Conservation (phyloP, 306 rosid species). For the Cucumis sativus region Cucumber_9930_V3 NC_026661.2:2910001-2910500, state of each 20-base stretch:
- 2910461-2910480: slow-evolving; percentile 70
- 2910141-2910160: slow-evolving; percentile 40
- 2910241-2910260: slow-evolving; percentile 60
- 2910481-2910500: slow-evolving; percentile 35
- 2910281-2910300: slow-evolving; percentile 70
- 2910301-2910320: slow-evolving; percentile 42
- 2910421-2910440: slow-evolving; percentile 40
- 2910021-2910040: slow-evolving; percentile 30
- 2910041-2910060: slow-evolving; percentile 45
- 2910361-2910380: not conserved
- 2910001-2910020: slow-evolving; percentile 9
- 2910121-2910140: slow-evolving; percentile 29
- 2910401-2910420: slow-evolving; percentile 46
- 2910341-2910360: not conserved
- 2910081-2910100: slow-evolving; percentile 20
- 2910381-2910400: slow-evolving; percentile 32
- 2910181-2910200: slow-evolving; percentile 47
- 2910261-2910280: slow-evolving; percentile 59
- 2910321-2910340: not conserved
- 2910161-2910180: slow-evolving; percentile 29
- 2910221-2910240: slow-evolving; percentile 40
- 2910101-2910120: slow-evolving; percentile 21
- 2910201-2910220: slow-evolving; percentile 33
- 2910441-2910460: slow-evolving; percentile 63
- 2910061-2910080: slow-evolving; percentile 30